Conservation (phyloP, 306 rosid genomes). For the Cajanus cajan region DNA sequence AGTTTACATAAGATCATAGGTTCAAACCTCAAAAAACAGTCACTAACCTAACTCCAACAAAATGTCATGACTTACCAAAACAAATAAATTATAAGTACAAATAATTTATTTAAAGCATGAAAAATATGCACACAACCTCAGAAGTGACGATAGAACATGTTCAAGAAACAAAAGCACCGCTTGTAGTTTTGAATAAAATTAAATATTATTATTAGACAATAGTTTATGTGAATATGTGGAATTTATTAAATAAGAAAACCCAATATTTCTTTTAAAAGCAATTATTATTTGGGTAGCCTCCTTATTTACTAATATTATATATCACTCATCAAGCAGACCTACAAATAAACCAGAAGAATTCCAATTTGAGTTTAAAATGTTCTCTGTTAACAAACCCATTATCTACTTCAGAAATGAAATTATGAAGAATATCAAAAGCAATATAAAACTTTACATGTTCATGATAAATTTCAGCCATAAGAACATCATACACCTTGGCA, state of each 20-base stretch:
- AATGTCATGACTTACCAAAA: too few species aligned
- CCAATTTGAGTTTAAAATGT: background rate
- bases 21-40: background rate
- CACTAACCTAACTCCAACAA: too few species aligned
- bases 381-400: background rate
- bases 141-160: too few species aligned
- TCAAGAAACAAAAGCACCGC: background rate
- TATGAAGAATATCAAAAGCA: background rate
- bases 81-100: too few species aligned
- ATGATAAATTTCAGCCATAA: background rate
- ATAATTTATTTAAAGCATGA: too few species aligned
- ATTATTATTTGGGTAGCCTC: background rate
- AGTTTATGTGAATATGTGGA: background rate
- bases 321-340: background rate
- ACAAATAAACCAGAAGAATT: background rate
- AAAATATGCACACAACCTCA: too few species aligned
- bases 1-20: background rate
- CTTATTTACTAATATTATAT: background rate
- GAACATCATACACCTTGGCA: background rate
- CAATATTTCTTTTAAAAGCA: background rate
- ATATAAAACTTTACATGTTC: background rate
- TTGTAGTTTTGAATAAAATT: background rate
- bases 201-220: background rate
- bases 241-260: background rate
- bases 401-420: background rate